Percentiles rank a stretch among this genome's conserved stretches.
These are phyloP conservation scores for Bruguiera sexangula DNA, from an alignment of 345 rosid genomes.

Conservation along the genomic window DNA sequence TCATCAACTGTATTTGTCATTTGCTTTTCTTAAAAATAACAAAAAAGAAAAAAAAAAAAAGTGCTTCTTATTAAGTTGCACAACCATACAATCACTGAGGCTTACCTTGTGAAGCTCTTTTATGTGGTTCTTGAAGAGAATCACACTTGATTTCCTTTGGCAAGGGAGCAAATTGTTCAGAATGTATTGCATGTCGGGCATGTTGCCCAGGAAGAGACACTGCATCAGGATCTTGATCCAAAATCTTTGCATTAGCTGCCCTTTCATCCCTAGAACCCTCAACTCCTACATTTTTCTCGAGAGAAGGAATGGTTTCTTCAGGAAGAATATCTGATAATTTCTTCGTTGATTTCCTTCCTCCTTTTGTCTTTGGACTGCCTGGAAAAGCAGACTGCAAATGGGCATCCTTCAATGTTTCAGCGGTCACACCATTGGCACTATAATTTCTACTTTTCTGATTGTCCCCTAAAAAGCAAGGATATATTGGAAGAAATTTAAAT, in stretches of 20 bases:
- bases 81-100: not conserved
- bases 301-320: constrained; percentile 23
- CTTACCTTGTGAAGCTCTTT: constrained; percentile 28
- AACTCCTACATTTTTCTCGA: constrained; percentile 13
- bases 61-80: not conserved
- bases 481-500: constrained; percentile 7
- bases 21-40: not conserved
- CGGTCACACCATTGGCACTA: constrained; percentile 15
- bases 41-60: not conserved
- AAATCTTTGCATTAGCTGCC: constrained; percentile 12
- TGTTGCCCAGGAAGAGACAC: constrained; percentile 11
- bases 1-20: not conserved
- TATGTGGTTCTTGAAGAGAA: constrained; percentile 18
- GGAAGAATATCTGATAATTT: constrained; percentile 20
- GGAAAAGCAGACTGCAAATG: constrained; percentile 2
- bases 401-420: constrained; percentile 12
- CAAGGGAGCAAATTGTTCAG: constrained; percentile 27
- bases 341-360: constrained; percentile 30
- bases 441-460: constrained; percentile 14
- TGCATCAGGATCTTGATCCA: constrained; percentile 22
- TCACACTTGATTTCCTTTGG: constrained; percentile 24
- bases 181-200: constrained; percentile 4
- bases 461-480: constrained; percentile 18
- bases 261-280: constrained; percentile 12
- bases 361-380: constrained; percentile 25